Percentiles rank a stretch among this genome's conserved stretches.
These are phyloP conservation scores for Ottelia alismoides DNA, from an alignment of 106 monocot species.

Conservation along the genomic window DNA sequence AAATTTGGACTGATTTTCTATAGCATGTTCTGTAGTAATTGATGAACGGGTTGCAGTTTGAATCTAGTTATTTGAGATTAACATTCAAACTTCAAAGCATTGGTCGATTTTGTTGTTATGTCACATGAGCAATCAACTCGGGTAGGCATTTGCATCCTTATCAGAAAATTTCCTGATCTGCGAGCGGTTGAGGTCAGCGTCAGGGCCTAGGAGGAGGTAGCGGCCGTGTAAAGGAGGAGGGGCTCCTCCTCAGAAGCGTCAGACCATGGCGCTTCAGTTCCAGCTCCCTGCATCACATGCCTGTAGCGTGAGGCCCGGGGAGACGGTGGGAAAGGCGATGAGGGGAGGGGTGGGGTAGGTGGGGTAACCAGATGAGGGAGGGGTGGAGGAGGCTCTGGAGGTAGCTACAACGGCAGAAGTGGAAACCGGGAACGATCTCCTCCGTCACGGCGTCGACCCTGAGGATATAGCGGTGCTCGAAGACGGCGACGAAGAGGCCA, in stretches of 20 bases:
- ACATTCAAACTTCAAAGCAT: no score
- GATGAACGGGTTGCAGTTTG: no score
- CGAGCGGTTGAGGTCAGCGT: slow-evolving; percentile 12
- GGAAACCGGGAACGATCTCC: slow-evolving; percentile 63
- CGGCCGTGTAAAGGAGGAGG: slow-evolving; percentile 27
- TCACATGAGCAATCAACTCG: no score
- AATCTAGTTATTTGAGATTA: no score
- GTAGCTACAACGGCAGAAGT: slow-evolving; percentile 74
- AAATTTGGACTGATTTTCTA: no score
- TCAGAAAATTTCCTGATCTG: slow-evolving; percentile 24
- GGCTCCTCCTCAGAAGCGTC: slow-evolving; percentile 23
- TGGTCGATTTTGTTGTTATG: no score
- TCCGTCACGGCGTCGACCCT: slow-evolving; percentile 62
- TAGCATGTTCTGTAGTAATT: no score
- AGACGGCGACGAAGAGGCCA: slow-evolving; percentile 60
- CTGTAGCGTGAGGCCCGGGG: background rate
- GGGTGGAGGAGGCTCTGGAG: slow-evolving; percentile 85
- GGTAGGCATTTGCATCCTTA: slow-evolving; percentile 15
- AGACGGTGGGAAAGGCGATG: background rate
- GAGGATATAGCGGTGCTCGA: slow-evolving; percentile 35
- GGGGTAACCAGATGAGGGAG: slow-evolving; percentile 36
- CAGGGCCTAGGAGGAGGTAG: slow-evolving; percentile 22
- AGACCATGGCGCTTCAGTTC: slow-evolving; percentile 20
- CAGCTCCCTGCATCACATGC: slow-evolving; percentile 10
- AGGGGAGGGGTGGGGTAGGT: background rate